Evolutionary conservation across 768 basidiomycete species (phyloP).

Genomic region (Pleurotus tuber-regium): DNA sequence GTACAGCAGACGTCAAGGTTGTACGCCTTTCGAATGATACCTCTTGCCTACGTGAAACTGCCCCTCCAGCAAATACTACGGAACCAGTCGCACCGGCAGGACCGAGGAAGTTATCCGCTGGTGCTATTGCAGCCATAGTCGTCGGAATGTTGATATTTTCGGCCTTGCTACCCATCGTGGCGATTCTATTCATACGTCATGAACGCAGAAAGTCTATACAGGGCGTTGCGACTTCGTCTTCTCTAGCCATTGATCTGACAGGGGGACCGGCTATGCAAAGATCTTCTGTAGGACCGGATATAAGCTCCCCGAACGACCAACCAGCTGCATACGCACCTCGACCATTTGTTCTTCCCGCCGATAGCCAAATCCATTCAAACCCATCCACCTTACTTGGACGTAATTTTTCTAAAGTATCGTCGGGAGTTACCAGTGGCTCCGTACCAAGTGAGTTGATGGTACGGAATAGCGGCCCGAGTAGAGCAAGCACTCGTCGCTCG

Average conservation of each 20-base stretch:
- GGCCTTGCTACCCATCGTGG: constrained; percentile 47
- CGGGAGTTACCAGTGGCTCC: neutral
- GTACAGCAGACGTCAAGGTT: constrained; percentile 49
- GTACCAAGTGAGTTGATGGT: neutral
- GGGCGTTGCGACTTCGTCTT: neutral
- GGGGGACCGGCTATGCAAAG: neutral
- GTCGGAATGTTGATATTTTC: constrained; percentile 53
- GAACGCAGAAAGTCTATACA: neutral
- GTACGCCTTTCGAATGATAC: constrained; percentile 46
- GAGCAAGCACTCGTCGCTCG: constrained; percentile 25
- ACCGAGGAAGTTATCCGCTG: constrained; percentile 31
- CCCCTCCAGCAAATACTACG: constrained; percentile 47
- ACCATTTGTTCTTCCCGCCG: neutral
- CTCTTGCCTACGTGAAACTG: constrained; percentile 50
- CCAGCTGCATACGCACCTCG: neutral
- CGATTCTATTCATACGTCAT: constrained; percentile 44
- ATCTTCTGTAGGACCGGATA: neutral
- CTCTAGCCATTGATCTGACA: neutral
- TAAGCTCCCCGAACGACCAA: neutral
- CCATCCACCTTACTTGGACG: neutral
- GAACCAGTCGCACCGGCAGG: constrained; percentile 9
- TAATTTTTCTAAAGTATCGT: neutral
- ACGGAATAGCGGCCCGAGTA: neutral
- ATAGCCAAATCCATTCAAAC: neutral
- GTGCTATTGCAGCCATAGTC: constrained; percentile 49